Conservation (phyloP, 2,329 filamentous ascomycete species). For the Fusarium graminum region DNA sequence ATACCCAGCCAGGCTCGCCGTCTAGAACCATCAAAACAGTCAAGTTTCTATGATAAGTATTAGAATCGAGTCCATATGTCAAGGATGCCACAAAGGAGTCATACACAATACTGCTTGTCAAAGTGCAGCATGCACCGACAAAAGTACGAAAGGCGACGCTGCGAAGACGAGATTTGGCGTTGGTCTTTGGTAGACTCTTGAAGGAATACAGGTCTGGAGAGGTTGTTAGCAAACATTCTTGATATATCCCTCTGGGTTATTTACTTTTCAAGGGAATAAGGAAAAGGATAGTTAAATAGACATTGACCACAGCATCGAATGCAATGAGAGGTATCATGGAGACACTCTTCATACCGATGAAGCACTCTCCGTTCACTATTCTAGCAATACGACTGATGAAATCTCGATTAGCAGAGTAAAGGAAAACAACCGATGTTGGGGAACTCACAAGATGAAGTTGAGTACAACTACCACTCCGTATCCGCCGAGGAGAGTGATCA, state of each 20-base stretch:
- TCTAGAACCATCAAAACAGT: constrained; percentile 69
- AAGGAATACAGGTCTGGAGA: constrained; percentile 66
- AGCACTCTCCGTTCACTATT: constrained; percentile 67
- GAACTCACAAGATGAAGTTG: constrained; percentile 71
- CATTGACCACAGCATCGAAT: constrained; percentile 72
- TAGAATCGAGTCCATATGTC: constrained; percentile 7
- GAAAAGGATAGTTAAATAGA: constrained; percentile 74
- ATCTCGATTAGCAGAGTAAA: constrained; percentile 4
- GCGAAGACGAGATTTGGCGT: constrained; percentile 60
- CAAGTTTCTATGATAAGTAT: constrained; percentile 62
- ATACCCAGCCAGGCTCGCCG: constrained; percentile 75
- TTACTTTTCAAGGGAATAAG: constrained; percentile 69
- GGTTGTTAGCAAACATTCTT: neutral
- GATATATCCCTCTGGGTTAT: constrained; percentile 17
- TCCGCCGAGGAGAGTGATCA: constrained; percentile 65
- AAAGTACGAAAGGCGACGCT: constrained; percentile 70
- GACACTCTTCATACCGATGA: constrained; percentile 71
- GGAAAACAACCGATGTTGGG: neutral
- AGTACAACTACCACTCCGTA: constrained; percentile 64
- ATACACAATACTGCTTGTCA: constrained; percentile 69
- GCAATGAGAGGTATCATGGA: constrained; percentile 72
- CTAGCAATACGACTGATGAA: constrained; percentile 65
- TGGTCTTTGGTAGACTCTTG: constrained; percentile 59
- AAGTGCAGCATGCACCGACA: constrained; percentile 68
- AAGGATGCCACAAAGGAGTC: constrained; percentile 28